Conservation (phyloP, 495 filamentous ascomycete species). For the Aspergillus saccharolyticus region DNA sequence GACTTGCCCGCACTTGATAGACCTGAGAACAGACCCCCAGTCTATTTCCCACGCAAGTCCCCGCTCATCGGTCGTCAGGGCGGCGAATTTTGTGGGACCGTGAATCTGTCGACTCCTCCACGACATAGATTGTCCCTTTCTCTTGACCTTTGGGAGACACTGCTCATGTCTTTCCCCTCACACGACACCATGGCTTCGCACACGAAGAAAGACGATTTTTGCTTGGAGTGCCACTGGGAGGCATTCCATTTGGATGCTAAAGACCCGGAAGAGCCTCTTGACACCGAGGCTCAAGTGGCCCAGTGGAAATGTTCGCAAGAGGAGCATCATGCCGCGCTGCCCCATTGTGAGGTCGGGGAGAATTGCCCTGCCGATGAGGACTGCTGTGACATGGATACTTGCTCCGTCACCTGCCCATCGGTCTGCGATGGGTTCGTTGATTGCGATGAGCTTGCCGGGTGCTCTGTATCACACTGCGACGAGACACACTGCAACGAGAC, state of each 20-base stretch:
- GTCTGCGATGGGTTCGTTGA: constrained; percentile 44
- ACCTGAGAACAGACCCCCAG: not conserved
- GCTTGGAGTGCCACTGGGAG: constrained; percentile 44
- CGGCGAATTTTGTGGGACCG: not conserved
- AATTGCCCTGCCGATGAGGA: constrained; percentile 31
- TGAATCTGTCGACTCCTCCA: not conserved
- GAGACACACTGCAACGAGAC: constrained; percentile 27
- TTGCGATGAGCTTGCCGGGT: constrained; percentile 37
- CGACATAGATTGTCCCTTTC: not conserved
- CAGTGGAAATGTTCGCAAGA: constrained; percentile 34
- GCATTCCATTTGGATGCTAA: constrained; percentile 36
- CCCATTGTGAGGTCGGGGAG: constrained; percentile 30
- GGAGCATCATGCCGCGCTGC: constrained; percentile 25
- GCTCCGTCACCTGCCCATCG: constrained; percentile 37
- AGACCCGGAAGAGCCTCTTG: constrained; percentile 18
- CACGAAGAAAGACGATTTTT: constrained; percentile 32
- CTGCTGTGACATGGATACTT: constrained; percentile 44
- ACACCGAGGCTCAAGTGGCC: constrained; percentile 16
- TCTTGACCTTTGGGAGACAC: not conserved
- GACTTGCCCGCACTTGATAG: not conserved
- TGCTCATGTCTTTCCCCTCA: constrained; percentile 1
- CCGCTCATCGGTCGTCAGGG: not conserved
- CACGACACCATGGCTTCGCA: constrained; percentile 35
- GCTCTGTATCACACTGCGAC: constrained; percentile 37
- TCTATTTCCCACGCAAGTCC: not conserved